Conservation (phyloP, 1,284 basidiomycete genomes). For the Rhodotorula glutinis region DNA sequence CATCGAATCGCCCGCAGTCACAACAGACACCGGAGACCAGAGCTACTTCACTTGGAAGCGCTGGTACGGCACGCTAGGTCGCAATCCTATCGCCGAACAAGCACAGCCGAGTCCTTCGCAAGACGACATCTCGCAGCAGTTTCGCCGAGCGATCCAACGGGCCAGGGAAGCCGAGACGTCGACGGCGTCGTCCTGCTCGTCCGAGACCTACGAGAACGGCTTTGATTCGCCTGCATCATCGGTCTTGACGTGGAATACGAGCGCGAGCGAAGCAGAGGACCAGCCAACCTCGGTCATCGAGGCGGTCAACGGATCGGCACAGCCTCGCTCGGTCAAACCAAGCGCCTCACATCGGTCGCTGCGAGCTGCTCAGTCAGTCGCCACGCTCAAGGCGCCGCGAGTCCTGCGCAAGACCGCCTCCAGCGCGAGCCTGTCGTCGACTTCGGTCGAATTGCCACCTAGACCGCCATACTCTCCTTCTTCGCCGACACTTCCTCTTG, state of each 20-base stretch:
- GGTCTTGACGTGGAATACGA: not conserved
- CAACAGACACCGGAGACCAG: not conserved
- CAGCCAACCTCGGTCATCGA: not conserved
- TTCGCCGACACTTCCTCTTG: not conserved
- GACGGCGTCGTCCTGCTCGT: constrained; percentile 1
- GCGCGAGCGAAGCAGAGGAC: not conserved
- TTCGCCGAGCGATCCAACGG: constrained; percentile 5
- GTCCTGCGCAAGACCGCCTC: not conserved
- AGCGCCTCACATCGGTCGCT: not conserved
- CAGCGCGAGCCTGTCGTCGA: not conserved
- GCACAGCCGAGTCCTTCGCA: not conserved
- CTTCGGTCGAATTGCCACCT: constrained; percentile 3
- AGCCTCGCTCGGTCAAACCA: not conserved
- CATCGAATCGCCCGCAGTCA: not conserved
- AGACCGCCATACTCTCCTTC: not conserved
- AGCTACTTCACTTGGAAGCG: constrained; percentile 15
- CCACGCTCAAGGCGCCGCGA: constrained; percentile 6
- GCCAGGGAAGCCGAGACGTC: constrained; percentile 4
- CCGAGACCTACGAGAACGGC: not conserved
- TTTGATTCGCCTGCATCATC: constrained; percentile 7
- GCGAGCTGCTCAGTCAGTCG: not conserved
- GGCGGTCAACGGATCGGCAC: not conserved
- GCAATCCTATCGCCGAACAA: too few relatives aligned
- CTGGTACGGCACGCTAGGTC: constrained; percentile 8
- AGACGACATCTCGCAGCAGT: constrained; percentile 7